Percentiles rank a stretch among this genome's conserved stretches.
These are phyloP conservation scores for Yamagishiella unicocca DNA, from an alignment of 139 green algal species.

Conservation along the genomic window DNA sequence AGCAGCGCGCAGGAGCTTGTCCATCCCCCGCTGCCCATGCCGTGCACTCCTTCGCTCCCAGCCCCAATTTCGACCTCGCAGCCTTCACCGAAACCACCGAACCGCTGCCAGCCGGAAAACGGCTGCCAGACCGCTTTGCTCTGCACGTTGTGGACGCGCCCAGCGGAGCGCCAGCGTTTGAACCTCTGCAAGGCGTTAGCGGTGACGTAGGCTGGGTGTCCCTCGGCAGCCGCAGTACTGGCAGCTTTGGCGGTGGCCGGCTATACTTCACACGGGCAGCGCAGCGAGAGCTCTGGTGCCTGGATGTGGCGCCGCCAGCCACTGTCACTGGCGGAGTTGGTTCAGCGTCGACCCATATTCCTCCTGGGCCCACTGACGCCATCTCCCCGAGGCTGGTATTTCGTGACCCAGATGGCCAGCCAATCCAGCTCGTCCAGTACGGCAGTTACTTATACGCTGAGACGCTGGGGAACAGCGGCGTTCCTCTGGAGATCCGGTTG, in stretches of 20 bases:
- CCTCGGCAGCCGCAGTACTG: neutral
- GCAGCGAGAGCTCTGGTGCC: slow-evolving; percentile 16
- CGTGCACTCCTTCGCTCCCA: slow-evolving; percentile 34
- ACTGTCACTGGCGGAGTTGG: neutral
- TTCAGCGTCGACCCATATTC: neutral
- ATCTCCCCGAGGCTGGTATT: neutral
- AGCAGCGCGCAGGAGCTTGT: neutral
- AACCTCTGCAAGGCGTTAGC: slow-evolving; percentile 3
- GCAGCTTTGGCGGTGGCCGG: neutral
- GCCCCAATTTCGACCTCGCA: slow-evolving; percentile 12
- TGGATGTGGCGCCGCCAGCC: neutral
- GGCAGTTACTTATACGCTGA: neutral
- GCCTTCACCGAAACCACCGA: slow-evolving; percentile 35
- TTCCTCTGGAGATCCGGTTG: slow-evolving; percentile 26
- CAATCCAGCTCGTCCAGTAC: neutral
- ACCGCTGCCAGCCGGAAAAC: neutral
- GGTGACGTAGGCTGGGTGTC: slow-evolving; percentile 20
- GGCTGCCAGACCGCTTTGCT: neutral
- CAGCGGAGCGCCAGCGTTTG: neutral
- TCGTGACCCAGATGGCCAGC: slow-evolving; percentile 2
- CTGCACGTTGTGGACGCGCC: slow-evolving; percentile 8
- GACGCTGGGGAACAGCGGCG: slow-evolving; percentile 5
- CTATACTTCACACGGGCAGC: slow-evolving; percentile 35
- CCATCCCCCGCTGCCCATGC: neutral
- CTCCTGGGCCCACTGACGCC: too few relatives aligned